Evolutionary conservation across 129 eudicot species (phyloP).

Genomic region (Centrapalus pauciflorus): DNA sequence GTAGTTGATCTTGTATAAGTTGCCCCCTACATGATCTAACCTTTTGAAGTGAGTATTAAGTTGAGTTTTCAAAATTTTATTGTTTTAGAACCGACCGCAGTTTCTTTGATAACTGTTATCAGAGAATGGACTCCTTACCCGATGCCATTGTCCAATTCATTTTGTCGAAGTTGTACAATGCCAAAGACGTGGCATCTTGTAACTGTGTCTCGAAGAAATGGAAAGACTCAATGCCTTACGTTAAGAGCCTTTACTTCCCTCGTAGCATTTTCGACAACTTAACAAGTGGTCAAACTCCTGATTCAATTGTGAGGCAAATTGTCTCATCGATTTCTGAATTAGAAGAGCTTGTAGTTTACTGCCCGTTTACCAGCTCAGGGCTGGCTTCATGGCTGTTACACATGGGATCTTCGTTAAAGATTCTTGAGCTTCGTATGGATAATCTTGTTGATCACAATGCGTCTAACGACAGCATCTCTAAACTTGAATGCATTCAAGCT

Average conservation of each 20-base stretch:
- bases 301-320: conserved; percentile 40
- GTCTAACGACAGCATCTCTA: conserved; percentile 28
- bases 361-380: conserved; percentile 56
- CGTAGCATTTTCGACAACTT: conserved; percentile 68
- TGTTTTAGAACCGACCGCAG: neutral
- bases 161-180: conserved; percentile 49
- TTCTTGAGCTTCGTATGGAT: conserved; percentile 78
- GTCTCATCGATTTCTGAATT: conserved; percentile 43
- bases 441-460: conserved; percentile 36
- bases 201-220: conserved; percentile 66
- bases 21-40: neutral
- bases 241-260: conserved; percentile 66
- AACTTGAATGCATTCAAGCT: conserved; percentile 62
- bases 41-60: neutral
- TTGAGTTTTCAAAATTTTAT: neutral
- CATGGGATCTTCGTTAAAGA: conserved; percentile 40
- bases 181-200: conserved; percentile 77
- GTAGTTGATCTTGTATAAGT: conserved; percentile 1
- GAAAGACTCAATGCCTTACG: conserved; percentile 68
- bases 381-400: conserved; percentile 60
- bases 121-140: conserved; percentile 73
- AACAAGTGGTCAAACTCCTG: conserved; percentile 41
- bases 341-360: conserved; percentile 76
- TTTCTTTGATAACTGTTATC: conserved; percentile 31
- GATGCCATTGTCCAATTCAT: conserved; percentile 75